Evolutionary conservation across 1,139 yeast species (phyloP).

Genomic region (Yamadazyma atlantica): DNA sequence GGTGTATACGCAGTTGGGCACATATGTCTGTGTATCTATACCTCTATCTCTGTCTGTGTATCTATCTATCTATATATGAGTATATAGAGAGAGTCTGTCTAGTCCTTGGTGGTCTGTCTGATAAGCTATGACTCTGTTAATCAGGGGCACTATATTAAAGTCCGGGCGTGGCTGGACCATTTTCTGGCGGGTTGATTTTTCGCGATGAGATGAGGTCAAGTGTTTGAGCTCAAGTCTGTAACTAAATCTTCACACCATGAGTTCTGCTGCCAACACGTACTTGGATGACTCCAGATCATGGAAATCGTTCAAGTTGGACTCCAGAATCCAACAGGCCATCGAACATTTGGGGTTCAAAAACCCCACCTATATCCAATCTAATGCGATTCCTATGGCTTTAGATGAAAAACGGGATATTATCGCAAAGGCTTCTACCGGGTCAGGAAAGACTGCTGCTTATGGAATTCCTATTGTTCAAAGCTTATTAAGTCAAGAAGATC

Average conservation of each 20-base stretch:
- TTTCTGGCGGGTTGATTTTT: too few relatives aligned
- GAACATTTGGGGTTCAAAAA: slow-evolving; percentile 76
- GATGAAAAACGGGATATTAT: slow-evolving; percentile 84
- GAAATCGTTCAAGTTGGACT: slow-evolving; percentile 71
- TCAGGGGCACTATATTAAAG: too few relatives aligned
- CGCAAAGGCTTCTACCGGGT: slow-evolving; percentile 87
- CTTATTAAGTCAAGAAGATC: slow-evolving; percentile 38
- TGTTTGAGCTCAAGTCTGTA: too few relatives aligned
- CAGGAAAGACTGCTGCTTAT: slow-evolving; percentile 89
- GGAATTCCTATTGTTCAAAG: slow-evolving; percentile 74
- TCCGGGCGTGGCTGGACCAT: background rate
- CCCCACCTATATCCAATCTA: slow-evolving; percentile 89
- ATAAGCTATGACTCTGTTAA: too few relatives aligned
- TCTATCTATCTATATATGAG: too few relatives aligned
- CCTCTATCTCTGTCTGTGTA: too few relatives aligned
- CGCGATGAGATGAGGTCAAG: too few relatives aligned
- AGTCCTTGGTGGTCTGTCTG: too few relatives aligned
- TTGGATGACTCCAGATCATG: slow-evolving; percentile 72
- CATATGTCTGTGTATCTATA: too few relatives aligned
- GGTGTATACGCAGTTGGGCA: too few relatives aligned
- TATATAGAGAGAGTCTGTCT: too few relatives aligned
- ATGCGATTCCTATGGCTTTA: slow-evolving; percentile 88
- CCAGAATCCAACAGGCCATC: slow-evolving; percentile 81
- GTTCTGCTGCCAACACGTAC: slow-evolving; percentile 60
- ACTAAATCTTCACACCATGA: slow-evolving; percentile 3